These are phyloP conservation scores for Hydrangea macrophylla DNA, from an alignment of 148 eudicot species.

Conservation along the genomic window DNA sequence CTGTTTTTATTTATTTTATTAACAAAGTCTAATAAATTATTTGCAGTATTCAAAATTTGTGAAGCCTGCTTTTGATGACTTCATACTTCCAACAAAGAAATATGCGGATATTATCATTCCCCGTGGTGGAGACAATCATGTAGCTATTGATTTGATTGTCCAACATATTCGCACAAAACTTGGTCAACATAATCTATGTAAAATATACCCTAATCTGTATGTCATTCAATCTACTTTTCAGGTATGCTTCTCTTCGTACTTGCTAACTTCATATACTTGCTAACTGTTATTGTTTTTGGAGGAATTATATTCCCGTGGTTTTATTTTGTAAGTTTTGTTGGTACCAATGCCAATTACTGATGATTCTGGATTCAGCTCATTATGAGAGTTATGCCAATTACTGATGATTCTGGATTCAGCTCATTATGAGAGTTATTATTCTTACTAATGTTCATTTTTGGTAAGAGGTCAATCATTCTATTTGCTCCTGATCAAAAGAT, in stretches of 20 bases:
- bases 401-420: too few species aligned
- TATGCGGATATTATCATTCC: constrained; percentile 88
- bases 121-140: constrained; percentile 87
- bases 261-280: not conserved
- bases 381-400: too few species aligned
- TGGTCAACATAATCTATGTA: constrained; percentile 86
- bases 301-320: not conserved
- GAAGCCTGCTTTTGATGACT: constrained; percentile 91
- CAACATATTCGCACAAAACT: constrained; percentile 88
- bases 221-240: constrained; percentile 76
- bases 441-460: not conserved
- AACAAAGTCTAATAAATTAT: not conserved
- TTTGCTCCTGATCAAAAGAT: constrained; percentile 6
- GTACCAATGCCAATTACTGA: not conserved
- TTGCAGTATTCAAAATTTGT: constrained; percentile 86
- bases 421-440: not conserved
- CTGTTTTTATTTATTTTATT: not conserved
- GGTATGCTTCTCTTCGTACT: constrained; percentile 17
- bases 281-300: not conserved
- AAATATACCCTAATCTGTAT: constrained; percentile 74
- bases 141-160: constrained; percentile 84
- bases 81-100: constrained; percentile 87
- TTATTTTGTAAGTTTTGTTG: not conserved
- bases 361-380: not conserved
- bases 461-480: not conserved